A percentile compares a stretch with the other conserved stretches of the same genome.
Conservation (phyloP, 768 basidiomycete genomes). For the Pleurotus pulmonarius region DNA sequence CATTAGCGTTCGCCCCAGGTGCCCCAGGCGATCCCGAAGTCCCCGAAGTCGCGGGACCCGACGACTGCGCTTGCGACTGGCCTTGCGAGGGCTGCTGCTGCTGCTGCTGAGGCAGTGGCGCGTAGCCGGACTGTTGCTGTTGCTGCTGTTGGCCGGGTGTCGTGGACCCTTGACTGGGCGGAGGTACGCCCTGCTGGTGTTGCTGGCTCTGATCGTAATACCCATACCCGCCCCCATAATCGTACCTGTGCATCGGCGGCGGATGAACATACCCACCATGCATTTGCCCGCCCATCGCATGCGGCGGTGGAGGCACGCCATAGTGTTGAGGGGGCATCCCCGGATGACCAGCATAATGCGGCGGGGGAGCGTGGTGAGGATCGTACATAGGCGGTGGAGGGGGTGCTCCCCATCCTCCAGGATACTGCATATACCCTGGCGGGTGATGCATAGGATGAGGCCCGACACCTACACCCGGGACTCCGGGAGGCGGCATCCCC, state of each 20-base stretch:
- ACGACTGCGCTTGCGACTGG: background rate
- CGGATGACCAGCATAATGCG: background rate
- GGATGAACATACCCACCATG: conserved; percentile 8
- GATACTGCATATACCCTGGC: conserved; percentile 6
- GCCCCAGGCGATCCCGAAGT: too few species aligned
- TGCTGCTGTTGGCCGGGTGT: background rate
- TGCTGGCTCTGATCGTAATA: conserved; percentile 18
- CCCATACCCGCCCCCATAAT: conserved; percentile 9
- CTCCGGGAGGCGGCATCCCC: conserved; percentile 7
- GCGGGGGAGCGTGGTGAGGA: conserved; percentile 12
- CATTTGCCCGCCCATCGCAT: conserved; percentile 8
- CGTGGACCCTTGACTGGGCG: background rate
- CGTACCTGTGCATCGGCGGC: conserved; percentile 6
- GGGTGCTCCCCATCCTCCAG: conserved; percentile 5
- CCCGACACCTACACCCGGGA: background rate
- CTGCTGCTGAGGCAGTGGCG: background rate
- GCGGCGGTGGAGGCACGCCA: conserved; percentile 6
- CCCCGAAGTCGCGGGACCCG: background rate
- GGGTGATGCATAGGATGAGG: conserved; percentile 2
- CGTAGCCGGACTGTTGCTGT: background rate
- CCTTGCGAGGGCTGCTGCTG: background rate
- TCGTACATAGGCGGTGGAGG: conserved; percentile 5
- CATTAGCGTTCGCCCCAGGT: too few species aligned
- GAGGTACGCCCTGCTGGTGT: conserved; percentile 13
- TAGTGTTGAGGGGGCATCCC: conserved; percentile 9